Base-by-base conservation (phyloP, 139 green algal genomes). In the Chloropicon primus region DNA sequence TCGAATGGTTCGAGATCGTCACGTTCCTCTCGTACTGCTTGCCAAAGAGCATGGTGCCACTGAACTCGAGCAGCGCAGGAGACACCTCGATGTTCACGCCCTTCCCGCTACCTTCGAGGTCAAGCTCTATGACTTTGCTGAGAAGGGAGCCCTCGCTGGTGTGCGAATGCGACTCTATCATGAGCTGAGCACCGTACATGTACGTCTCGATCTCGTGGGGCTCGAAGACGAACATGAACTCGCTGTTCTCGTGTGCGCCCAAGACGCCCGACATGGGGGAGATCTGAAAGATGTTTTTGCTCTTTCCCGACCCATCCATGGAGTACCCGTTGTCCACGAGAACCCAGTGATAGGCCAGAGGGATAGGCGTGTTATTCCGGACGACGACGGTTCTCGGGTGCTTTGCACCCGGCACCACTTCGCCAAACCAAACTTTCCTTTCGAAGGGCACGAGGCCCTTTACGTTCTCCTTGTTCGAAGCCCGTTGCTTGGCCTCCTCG, bases 81-180 rank as follows among this genome's bases (percentile, higher is more conserved):
- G 27, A 21, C 21, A 84, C 24, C 25, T 72, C 53, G 24, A 83
- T 62, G 72, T 81, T 2, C 73, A 85, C 27, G 1, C 41, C 53
- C 21, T 74, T 74, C 23, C 77, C 82, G 23, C 82, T 28, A 22
- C 84, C 84, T 71, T 88, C 82, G 73, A 88, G 27, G 74, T 82
- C 82, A n/a, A 86, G 54, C 80, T 86, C 84, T 54, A 82, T 74
- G 21, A 88, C 80, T 27, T 62, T 62, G 41, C 41, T 62, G 41
- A 62, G 41, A 5, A 62, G 17, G 10, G 41, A 62, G 41, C 41
- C 41, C 41, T 62, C 10, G 10, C 10, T 62, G 41, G 41, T 62
- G 41, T 62, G 41, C 5, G 41, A 62, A 17, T 62, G 41, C 10
- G 41, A 62, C 41, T 62, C 41, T n/a, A 62, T 62, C 41, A 62